Base-by-base conservation (phyloP, 768 basidiomycete species). In the Boletus eberwhitei region DNA sequence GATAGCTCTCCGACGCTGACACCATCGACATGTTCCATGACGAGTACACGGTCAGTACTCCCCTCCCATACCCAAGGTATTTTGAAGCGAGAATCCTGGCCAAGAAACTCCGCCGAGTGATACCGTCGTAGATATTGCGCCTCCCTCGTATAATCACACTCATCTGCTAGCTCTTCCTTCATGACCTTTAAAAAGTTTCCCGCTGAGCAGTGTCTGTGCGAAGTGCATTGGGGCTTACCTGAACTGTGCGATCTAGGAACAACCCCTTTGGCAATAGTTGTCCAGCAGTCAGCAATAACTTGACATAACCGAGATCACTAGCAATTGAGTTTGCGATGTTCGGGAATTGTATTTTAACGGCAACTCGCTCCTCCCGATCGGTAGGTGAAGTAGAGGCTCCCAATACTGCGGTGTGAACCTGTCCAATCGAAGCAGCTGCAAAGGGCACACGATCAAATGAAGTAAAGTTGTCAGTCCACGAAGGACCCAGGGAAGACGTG, bases 371-470 rank as follows among this genome's bases (percentile, higher is more conserved):
- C 1, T 79, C 75, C 40, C 60, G 69, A 17, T 80, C 79, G 8
- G 83, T 86, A 3, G 85, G 81, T 4, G 82, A 82, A 24, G 71
- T 67, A 14, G 71, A 59, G 0, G 83, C 70, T 0, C 79, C 69
- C 12, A 98, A 78, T 3, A 81, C 74, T 0, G 90, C 96, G 0
- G 65, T 73, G 64, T 99, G 96, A 1, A 98, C 96, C 69, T 99
- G 96, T 0, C 97, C 97, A 34, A 99, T 98, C 2, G 96, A 98
- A 0, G 96, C 96, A 0, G 94, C 90, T 2, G 95, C 95, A 61
- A 97, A 93, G 0, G 96, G 96, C 2, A 93, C 77, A 5, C 90
- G 84, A 52, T 88, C 83, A 69, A 98, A 97, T 0, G 80, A 77
- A 1, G 73, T 61, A 68, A 99, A 98, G 32, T 80, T 74, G 31